Percentiles rank a stretch among this genome's conserved stretches.
Evolutionary conservation across 2,329 filamentous ascomycete species (phyloP).

Genomic region (Diplocarpon rosae): DNA sequence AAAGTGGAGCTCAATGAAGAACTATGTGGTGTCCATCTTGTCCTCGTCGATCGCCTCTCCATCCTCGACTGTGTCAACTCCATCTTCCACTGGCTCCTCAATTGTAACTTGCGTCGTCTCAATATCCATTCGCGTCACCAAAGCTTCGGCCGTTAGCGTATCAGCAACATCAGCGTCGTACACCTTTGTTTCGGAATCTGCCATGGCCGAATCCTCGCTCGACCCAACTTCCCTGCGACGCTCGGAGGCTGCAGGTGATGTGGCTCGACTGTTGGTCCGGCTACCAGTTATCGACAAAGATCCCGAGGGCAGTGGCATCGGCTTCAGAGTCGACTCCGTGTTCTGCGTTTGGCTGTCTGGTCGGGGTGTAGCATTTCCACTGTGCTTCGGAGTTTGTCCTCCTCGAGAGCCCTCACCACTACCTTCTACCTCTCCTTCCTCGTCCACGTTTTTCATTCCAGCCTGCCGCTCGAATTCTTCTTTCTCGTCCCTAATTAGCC

Average conservation of each 20-base stretch:
- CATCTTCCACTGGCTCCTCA: constrained; percentile 32
- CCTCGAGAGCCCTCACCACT: constrained; percentile 44
- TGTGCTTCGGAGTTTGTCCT: constrained; percentile 40
- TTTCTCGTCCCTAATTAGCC: constrained; percentile 87
- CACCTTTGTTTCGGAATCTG: constrained; percentile 36
- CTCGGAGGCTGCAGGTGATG: constrained; percentile 27
- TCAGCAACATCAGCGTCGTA: constrained; percentile 23
- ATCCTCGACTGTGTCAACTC: constrained; percentile 22
- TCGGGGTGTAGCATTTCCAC: constrained; percentile 37
- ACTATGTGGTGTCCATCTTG: constrained; percentile 53
- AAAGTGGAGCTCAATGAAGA: no score
- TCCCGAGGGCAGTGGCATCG: constrained; percentile 20
- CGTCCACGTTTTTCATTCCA: constrained; percentile 55
- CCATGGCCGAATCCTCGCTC: constrained; percentile 50
- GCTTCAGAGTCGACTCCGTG: constrained; percentile 31
- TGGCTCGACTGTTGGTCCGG: constrained; percentile 30
- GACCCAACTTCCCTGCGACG: constrained; percentile 18
- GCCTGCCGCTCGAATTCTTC: constrained; percentile 84
- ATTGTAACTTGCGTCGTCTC: constrained; percentile 39
- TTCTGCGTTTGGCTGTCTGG: constrained; percentile 34
- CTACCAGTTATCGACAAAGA: constrained; percentile 32
- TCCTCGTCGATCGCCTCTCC: constrained; percentile 32
- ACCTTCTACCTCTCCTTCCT: constrained; percentile 46
- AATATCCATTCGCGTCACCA: constrained; percentile 10
- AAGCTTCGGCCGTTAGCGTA: constrained; percentile 21